Evolutionary conservation across 306 rosid genomes (phyloP), one percentile per base, ranked within the genome.

Genomic region (Astragalus membranaceus): DNA sequence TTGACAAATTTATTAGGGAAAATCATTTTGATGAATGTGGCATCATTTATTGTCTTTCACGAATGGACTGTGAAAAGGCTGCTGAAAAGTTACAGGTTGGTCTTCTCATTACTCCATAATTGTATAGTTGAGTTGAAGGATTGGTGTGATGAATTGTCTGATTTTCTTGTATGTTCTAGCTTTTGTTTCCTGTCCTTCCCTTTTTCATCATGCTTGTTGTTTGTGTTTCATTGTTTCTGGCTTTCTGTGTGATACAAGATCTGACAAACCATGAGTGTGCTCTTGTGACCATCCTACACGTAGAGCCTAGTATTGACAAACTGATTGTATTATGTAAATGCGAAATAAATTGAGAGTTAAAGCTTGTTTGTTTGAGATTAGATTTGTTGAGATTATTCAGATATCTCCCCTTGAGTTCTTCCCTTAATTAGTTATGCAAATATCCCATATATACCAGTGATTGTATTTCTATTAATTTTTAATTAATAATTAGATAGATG

Each of bases 31-130:
- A 94, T 81, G 99, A 94, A 77, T 91, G 99, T 73, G 99, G 97
- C 72, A 94, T 94, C 52, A 79, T 94, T 78, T 94, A 91, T 82
- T 94, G 99, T 79, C 99, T 94, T 78, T 94, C 99, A 42, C 87
- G 97, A 82, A 88, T 87, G 94, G 99, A 91, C 84, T 94, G 99
- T 75, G 99, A 94, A 89, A 94, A 94, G 80, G 97, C 80, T 65
- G 93, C 99, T 67, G 96, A 87, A 73, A 94, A 78, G 63, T 85
- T 94, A 62, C 96, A 88, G 97, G 99, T 93, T 69, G 75, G 90
- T 72, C 70, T 75, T 69, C 70, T 80, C 55, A 29, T 46, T 52
- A 7, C 16, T 74, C 61, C 41, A 26, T 47, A 59, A 11, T 49
- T 67, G 37, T 61, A 53, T 36, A 26, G 63, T 64, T 66, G 62